Evolutionary conservation across 495 filamentous ascomycete species (phyloP).

Genomic region (Talaromyces nanjingensis): DNA sequence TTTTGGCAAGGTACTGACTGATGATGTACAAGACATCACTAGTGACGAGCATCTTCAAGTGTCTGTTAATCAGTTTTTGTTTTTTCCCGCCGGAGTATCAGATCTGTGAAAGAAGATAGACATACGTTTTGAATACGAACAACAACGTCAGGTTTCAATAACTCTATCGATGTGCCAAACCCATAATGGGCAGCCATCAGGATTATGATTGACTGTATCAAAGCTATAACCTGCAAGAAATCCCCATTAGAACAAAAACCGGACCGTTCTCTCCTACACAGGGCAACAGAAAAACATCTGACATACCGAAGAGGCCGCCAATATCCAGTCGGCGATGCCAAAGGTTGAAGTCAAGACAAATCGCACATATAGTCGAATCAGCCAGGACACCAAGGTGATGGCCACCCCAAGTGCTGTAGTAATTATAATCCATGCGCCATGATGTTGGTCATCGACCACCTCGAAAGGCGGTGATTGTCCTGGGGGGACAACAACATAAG

Average conservation of each 20-base stretch:
- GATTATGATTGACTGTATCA: slow-evolving; percentile 1
- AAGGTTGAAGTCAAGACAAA: slow-evolving; percentile 31
- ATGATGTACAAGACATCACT: slow-evolving; percentile 39
- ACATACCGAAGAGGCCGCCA: background rate
- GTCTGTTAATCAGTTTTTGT: background rate
- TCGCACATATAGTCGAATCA: slow-evolving; percentile 40
- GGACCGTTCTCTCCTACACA: background rate
- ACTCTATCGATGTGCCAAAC: slow-evolving; percentile 33
- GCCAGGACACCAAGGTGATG: slow-evolving; percentile 35
- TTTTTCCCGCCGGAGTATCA: background rate
- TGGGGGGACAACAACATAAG: slow-evolving; percentile 18
- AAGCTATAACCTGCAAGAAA: background rate
- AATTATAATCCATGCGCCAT: slow-evolving; percentile 42
- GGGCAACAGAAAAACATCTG: background rate
- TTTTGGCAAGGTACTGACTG: slow-evolving; percentile 39
- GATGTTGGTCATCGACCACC: slow-evolving; percentile 33
- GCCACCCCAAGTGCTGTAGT: slow-evolving; percentile 39
- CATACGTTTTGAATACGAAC: slow-evolving; percentile 30
- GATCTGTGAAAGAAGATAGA: background rate
- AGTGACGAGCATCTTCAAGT: slow-evolving; percentile 25
- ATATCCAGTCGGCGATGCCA: slow-evolving; percentile 27
- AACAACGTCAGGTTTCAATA: slow-evolving; percentile 23
- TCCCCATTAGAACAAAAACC: background rate
- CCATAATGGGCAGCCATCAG: slow-evolving; percentile 15
- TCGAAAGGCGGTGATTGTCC: slow-evolving; percentile 35